Evolutionary conservation across 805 yeast genomes (phyloP).

Genomic region (Teunomyces aglyptinius): DNA sequence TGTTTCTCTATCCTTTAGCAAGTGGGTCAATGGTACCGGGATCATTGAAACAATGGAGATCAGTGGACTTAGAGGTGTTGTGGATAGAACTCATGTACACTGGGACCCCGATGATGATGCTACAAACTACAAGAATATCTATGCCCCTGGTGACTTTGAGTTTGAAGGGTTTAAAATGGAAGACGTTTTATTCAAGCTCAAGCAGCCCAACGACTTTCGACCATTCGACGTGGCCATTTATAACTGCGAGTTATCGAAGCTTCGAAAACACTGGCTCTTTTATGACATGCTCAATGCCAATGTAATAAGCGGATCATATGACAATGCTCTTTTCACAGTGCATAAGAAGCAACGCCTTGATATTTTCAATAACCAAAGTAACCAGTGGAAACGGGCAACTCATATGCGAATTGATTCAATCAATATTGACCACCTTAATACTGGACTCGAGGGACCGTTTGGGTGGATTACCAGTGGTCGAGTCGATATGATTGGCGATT

Average conservation of each 20-base stretch:
- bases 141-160: constrained; percentile 90
- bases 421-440: constrained; percentile 82
- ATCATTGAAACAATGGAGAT: constrained; percentile 73
- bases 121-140: constrained; percentile 68
- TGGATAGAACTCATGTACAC: constrained; percentile 82
- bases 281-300: constrained; percentile 84
- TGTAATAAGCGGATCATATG: constrained; percentile 86
- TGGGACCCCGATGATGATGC: constrained; percentile 87
- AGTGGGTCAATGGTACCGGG: constrained; percentile 91
- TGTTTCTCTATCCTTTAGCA: constrained; percentile 73
- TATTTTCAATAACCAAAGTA: constrained; percentile 34
- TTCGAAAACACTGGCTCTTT: constrained; percentile 91
- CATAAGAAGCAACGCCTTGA: constrained; percentile 69
- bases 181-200: constrained; percentile 78
- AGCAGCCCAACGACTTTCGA: constrained; percentile 77
- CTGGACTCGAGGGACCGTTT: constrained; percentile 90
- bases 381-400: constrained; percentile 61
- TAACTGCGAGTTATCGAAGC: constrained; percentile 72
- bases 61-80: constrained; percentile 85
- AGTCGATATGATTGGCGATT: constrained; percentile 92
- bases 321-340: constrained; percentile 87
- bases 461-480: constrained; percentile 95
- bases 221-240: constrained; percentile 88
- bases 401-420: constrained; percentile 82
- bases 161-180: constrained; percentile 78